phyloP scores from a whole-genome alignment of 2,329 filamentous ascomycete genomes.

The Bipolaris cookei region DNA sequence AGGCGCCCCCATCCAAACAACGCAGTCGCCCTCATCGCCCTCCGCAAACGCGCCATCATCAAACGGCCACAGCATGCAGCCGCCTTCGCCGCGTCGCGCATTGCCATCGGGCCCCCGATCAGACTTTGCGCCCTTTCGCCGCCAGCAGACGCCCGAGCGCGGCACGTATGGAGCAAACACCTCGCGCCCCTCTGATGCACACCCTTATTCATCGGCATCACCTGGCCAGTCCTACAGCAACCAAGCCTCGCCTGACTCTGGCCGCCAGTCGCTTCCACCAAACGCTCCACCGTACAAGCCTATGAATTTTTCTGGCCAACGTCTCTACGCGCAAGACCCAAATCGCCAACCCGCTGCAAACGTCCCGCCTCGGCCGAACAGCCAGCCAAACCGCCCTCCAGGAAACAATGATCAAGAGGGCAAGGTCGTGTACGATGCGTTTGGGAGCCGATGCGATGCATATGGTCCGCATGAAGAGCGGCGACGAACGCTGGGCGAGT shows the following conservation, averaged over 20 bases:
- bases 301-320: slow-evolving; percentile 38
- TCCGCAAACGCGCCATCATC: slow-evolving; percentile 47
- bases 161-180: slow-evolving; percentile 34
- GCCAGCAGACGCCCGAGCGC: slow-evolving; percentile 49
- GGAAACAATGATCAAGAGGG: slow-evolving; percentile 34
- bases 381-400: slow-evolving; percentile 45
- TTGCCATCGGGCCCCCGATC: slow-evolving; percentile 39
- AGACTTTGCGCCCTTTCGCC: slow-evolving; percentile 47
- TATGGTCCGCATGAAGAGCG: slow-evolving; percentile 44
- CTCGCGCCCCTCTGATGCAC: slow-evolving; percentile 37
- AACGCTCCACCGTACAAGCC: slow-evolving; percentile 44
- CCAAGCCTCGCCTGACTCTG: slow-evolving; percentile 46
- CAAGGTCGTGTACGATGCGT: slow-evolving; percentile 31
- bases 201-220: slow-evolving; percentile 38
- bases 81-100: slow-evolving; percentile 53
- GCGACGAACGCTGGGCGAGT: slow-evolving; percentile 45
- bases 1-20: slow-evolving; percentile 46
- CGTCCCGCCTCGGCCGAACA: slow-evolving; percentile 49
- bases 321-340: slow-evolving; percentile 42
- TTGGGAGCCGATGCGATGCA: slow-evolving; percentile 33
- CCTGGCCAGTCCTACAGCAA: slow-evolving; percentile 44
- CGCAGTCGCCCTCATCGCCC: slow-evolving; percentile 58
- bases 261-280: slow-evolving; percentile 41
- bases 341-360: slow-evolving; percentile 33
- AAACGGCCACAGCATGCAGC: slow-evolving; percentile 53